Evolutionary conservation across 345 rosid genomes (phyloP), one percentile per base, ranked within the genome.

Genomic region (Microthlaspi erraticum): DNA sequence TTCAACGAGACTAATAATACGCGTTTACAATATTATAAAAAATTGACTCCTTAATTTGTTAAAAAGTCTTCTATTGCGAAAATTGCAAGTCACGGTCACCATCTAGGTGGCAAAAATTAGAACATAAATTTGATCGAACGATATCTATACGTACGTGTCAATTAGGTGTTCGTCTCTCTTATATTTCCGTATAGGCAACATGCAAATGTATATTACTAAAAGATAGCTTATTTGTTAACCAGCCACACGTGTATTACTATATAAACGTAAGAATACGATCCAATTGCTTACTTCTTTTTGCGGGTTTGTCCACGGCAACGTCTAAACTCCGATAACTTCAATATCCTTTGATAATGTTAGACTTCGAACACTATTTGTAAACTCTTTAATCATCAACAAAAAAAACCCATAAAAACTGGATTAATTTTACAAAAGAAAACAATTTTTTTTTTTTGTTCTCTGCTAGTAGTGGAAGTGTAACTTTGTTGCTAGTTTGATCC

Each of bases 221-320:
- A 56, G 8, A 36, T 18, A 13, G 19, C 45, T 68, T 9, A 34
- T 19, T 44, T 44, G 16, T 34, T 45, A 45, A 45, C 33, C n/a
- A 44, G 23, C 2, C 64, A 56, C 63, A 55, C 64, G 64, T 33
- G 64, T 68, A n/a, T n/a, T n/a, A n/a, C n/a, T n/a, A n/a, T n/a
- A n/a, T 36, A 45, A 43, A 68, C 38, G 38, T 34, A 45, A 34
- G 46, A 56, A 55, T 44, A 33, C 7, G 20, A 33, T 44, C 46
- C 18, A 56, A 68, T 56, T 33, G 64, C 34, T 68, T 33, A 18
- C 23, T 34, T 68, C 19, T 8, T 18, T 34, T 33, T n/a, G 45
- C 5, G 36, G 55, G 56, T 13, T 33, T 33, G 46, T 56, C 55
- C 43, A 68, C 64, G 64, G 64, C 63, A 68, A 68, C 16, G 44